Percentiles rank a stretch among this genome's conserved stretches.
phyloP scores from a whole-genome alignment of 2,329 filamentous ascomycete genomes.

The Phyllosticta paracitricarpa region DNA sequence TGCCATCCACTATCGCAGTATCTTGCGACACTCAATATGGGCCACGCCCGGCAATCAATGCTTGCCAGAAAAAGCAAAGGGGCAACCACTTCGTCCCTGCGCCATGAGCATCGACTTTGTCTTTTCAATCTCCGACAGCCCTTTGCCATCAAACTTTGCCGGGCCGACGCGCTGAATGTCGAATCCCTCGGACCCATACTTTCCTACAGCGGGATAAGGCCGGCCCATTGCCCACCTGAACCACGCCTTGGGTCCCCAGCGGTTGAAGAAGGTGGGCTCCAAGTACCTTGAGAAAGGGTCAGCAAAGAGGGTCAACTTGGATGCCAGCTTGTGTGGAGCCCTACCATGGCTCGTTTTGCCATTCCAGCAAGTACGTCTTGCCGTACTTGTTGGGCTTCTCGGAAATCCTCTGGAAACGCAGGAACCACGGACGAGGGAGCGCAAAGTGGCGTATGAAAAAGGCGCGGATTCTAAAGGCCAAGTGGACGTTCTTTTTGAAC shows the following conservation, averaged over 20 bases:
- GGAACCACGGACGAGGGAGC: conserved; percentile 45
- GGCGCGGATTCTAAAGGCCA: conserved; percentile 43
- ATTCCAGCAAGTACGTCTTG: conserved; percentile 41
- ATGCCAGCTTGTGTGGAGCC: conserved; percentile 17
- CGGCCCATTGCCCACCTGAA: conserved; percentile 36
- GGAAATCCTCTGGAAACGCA: conserved; percentile 15
- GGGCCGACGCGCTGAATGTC: conserved; percentile 54
- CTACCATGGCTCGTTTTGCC: conserved; percentile 55
- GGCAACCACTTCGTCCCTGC: conserved; percentile 20
- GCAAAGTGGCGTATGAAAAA: conserved; percentile 48
- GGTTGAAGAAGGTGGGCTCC: conserved; percentile 48
- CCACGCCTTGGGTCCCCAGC: conserved; percentile 51
- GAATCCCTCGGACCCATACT: conserved; percentile 43
- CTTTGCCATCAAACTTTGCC: conserved; percentile 40
- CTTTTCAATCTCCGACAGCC: conserved; percentile 21
- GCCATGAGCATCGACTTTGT: conserved; percentile 18
- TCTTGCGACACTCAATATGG: neutral
- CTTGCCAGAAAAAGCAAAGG: conserved; percentile 16
- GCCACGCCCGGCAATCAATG: neutral
- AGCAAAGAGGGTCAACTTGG: neutral
- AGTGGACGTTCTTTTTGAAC: conserved; percentile 32
- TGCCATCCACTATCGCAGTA: too few species aligned
- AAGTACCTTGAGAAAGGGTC: conserved; percentile 26
- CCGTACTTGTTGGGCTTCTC: conserved; percentile 39
- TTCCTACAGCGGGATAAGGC: conserved; percentile 39